Evolutionary conservation across 371 early-diverging fungal species (phyloP).

Genomic region (Lichtheimia hyalospora): DNA sequence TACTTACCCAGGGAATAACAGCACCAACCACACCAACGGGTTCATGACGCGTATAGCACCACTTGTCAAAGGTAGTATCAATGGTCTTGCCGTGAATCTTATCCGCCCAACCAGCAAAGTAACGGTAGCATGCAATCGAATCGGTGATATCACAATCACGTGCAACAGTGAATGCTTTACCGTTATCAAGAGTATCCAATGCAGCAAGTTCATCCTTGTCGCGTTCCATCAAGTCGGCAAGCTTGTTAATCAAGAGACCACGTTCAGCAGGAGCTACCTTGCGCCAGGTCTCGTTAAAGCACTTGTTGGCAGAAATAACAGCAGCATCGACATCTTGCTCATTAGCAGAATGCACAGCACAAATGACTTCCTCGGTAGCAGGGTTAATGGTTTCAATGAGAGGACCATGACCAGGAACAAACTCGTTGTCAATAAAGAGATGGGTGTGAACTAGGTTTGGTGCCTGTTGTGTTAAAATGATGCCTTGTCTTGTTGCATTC

Average conservation of each 20-base stretch:
- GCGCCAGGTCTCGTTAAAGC: constrained; percentile 70
- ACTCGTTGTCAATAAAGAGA: constrained; percentile 77
- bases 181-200: constrained; percentile 84
- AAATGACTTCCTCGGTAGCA: constrained; percentile 70
- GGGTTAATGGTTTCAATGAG: constrained; percentile 66
- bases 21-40: constrained; percentile 82
- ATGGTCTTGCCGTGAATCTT: constrained; percentile 57
- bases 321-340: constrained; percentile 77
- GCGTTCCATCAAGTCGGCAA: constrained; percentile 76
- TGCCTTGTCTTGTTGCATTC: not conserved
- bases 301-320: constrained; percentile 70
- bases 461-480: too few species aligned
- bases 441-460: constrained; percentile 38
- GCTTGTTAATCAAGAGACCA: constrained; percentile 45
- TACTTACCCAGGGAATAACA: constrained; percentile 56
- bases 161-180: constrained; percentile 75
- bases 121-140: constrained; percentile 73
- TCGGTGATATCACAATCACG: constrained; percentile 65
- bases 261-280: constrained; percentile 57
- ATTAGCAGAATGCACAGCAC: constrained; percentile 70
- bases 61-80: constrained; percentile 38
- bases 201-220: constrained; percentile 70
- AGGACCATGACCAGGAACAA: constrained; percentile 64
- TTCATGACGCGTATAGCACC: constrained; percentile 73
- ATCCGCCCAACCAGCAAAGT: constrained; percentile 84